Conservation (phyloP, 352 stramenopile species). For the Phytophthora niederhauseri region DNA sequence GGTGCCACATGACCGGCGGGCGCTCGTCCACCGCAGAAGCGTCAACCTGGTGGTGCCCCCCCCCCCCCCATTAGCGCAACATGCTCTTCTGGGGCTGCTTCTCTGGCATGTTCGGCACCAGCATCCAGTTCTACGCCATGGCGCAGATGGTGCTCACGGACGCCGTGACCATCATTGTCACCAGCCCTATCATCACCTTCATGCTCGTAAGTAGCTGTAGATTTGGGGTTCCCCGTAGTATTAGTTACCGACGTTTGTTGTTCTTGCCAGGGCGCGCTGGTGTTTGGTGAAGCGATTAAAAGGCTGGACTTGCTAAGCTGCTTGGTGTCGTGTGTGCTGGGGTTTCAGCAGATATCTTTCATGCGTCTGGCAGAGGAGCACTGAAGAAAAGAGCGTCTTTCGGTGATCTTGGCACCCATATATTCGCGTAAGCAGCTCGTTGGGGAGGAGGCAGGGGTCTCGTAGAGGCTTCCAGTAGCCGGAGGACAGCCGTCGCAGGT, state of each 20-base stretch:
- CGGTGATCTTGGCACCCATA: too few relatives aligned
- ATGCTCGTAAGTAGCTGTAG: slow-evolving; percentile 50
- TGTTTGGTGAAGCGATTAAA: slow-evolving; percentile 57
- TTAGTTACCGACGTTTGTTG: neutral
- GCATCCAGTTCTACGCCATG: slow-evolving; percentile 73
- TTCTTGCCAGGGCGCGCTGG: slow-evolving; percentile 44
- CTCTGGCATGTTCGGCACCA: slow-evolving; percentile 59
- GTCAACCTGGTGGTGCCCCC: slow-evolving; percentile 30
- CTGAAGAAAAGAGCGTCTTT: too few relatives aligned
- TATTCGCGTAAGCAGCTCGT: too few relatives aligned
- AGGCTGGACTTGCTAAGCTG: slow-evolving; percentile 50
- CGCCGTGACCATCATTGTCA: slow-evolving; percentile 69
- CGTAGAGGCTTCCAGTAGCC: too few relatives aligned
- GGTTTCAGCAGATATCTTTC: too few relatives aligned
- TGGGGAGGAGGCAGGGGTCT: too few relatives aligned
- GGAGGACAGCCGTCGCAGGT: too few relatives aligned
- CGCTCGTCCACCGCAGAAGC: slow-evolving; percentile 30
- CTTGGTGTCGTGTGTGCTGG: slow-evolving; percentile 61
- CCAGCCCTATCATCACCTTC: slow-evolving; percentile 68
- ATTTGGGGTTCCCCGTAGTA: neutral
- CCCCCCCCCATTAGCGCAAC: slow-evolving; percentile 19
- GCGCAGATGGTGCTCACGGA: slow-evolving; percentile 77
- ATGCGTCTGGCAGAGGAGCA: too few relatives aligned
- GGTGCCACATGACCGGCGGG: slow-evolving; percentile 47
- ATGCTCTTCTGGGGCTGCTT: slow-evolving; percentile 52